phyloP scores from a whole-genome alignment of 495 filamentous ascomycete genomes.

The Oidiodendron maius region DNA sequence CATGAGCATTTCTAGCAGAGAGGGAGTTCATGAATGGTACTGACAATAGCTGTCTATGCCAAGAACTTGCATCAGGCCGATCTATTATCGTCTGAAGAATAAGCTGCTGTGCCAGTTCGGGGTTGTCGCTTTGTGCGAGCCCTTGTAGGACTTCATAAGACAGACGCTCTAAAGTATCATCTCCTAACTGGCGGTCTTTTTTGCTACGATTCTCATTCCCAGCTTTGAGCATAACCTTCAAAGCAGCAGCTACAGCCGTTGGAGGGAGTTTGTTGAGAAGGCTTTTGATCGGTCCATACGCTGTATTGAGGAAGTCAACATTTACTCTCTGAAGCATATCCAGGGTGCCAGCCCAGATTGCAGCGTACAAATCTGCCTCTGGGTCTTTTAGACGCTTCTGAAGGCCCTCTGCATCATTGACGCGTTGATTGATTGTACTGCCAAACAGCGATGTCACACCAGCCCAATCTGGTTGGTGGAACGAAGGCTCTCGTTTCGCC shows the following conservation, averaged over 20 bases:
- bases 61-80: constrained; percentile 30
- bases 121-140: constrained; percentile 23
- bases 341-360: constrained; percentile 17
- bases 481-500: constrained; percentile 13
- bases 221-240: constrained; percentile 16
- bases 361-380: constrained; percentile 17
- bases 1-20: constrained; percentile 19
- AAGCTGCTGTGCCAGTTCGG: constrained; percentile 20
- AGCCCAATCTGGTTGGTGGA: constrained; percentile 11
- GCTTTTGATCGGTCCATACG: neutral
- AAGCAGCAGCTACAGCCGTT: constrained; percentile 12
- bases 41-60: constrained; percentile 29
- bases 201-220: constrained; percentile 10
- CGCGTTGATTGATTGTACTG: constrained; percentile 10
- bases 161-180: constrained; percentile 16
- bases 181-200: constrained; percentile 8
- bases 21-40: constrained; percentile 22
- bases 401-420: constrained; percentile 11
- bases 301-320: constrained; percentile 14
- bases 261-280: constrained; percentile 13
- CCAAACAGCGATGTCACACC: constrained; percentile 7
- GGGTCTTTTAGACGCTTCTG: constrained; percentile 11
- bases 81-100: constrained; percentile 27
- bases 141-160: constrained; percentile 20
- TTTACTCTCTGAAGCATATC: constrained; percentile 12